A percentile compares a stretch with the other conserved stretches of the same genome.
These are phyloP conservation scores for Peronospora belbahrii DNA, from an alignment of 352 stramenopile species.

Conservation along the genomic window DNA sequence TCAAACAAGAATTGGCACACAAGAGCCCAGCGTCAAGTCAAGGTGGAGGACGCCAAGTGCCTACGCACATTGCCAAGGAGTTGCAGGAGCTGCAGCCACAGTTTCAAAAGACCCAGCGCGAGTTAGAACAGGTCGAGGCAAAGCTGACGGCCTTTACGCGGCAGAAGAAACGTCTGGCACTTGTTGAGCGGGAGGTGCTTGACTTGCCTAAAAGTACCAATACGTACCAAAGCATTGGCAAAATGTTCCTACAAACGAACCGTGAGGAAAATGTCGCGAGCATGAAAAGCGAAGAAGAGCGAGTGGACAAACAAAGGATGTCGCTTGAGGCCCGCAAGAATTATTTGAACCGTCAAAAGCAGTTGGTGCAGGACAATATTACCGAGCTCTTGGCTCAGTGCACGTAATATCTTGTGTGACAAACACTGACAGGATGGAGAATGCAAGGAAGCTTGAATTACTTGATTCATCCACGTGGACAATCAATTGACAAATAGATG, in stretches of 20 bases:
- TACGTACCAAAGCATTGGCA: slow-evolving; percentile 74
- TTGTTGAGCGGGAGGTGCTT: slow-evolving; percentile 63
- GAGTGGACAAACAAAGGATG: slow-evolving; percentile 57
- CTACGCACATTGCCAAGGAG: slow-evolving; percentile 60
- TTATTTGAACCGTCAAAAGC: slow-evolving; percentile 74
- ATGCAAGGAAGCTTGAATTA: slow-evolving; percentile 20
- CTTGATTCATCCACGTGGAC: slow-evolving; percentile 1
- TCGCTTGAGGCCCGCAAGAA: slow-evolving; percentile 75
- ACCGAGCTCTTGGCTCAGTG: slow-evolving; percentile 73
- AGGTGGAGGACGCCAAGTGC: slow-evolving; percentile 36
- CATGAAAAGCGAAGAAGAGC: slow-evolving; percentile 51
- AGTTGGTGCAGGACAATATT: slow-evolving; percentile 75
- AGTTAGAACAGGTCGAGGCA: slow-evolving; percentile 70
- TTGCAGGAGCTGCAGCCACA: slow-evolving; percentile 77
- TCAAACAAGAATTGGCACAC: slow-evolving; percentile 42
- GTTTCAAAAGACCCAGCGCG: slow-evolving; percentile 66
- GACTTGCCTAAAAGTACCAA: slow-evolving; percentile 52
- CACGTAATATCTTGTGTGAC: slow-evolving; percentile 23
- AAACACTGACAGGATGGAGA: neutral
- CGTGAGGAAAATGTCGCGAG: slow-evolving; percentile 41
- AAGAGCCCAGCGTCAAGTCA: slow-evolving; percentile 10
- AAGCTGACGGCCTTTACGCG: slow-evolving; percentile 51
- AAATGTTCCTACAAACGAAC: slow-evolving; percentile 74
- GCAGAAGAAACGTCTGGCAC: slow-evolving; percentile 70
- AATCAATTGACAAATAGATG: slow-evolving; percentile 21